These are phyloP conservation scores for Gardenia jasminoides DNA, from an alignment of 257 asterid species.

Conservation along the genomic window DNA sequence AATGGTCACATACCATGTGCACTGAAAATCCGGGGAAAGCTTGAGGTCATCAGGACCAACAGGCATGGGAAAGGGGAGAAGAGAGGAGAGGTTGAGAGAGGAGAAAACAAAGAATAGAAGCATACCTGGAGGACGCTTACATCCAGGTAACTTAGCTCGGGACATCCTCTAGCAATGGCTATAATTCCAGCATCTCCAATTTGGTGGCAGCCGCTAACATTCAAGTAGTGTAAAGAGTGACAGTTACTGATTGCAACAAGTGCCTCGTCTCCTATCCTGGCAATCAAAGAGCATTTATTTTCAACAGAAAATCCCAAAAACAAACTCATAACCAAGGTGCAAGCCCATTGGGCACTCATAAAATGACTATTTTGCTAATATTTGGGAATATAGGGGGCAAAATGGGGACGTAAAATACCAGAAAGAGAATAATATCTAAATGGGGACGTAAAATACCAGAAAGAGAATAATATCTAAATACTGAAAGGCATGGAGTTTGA, in stretches of 20 bases:
- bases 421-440: background rate
- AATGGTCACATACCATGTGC: background rate
- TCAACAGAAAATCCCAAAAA: background rate
- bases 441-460: background rate
- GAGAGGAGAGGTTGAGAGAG: background rate
- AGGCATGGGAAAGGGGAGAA: background rate
- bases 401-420: background rate
- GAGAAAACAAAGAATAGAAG: slow-evolving; percentile 1
- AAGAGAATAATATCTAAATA: background rate
- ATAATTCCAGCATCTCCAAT: slow-evolving; percentile 81
- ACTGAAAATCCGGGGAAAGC: background rate
- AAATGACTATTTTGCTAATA: background rate
- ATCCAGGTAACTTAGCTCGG: slow-evolving; percentile 73
- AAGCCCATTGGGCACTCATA: background rate
- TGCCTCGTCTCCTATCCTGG: slow-evolving; percentile 84
- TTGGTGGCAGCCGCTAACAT: slow-evolving; percentile 87
- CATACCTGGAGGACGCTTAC: slow-evolving; percentile 86
- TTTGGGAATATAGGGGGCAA: background rate
- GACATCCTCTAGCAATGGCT: slow-evolving; percentile 85
- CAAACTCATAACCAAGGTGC: background rate
- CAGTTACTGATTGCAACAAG: slow-evolving; percentile 76
- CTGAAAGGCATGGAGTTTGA: background rate
- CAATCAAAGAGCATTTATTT: slow-evolving; percentile 16
- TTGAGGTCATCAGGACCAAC: background rate
- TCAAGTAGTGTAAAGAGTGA: slow-evolving; percentile 65